A percentile compares a stretch with the other conserved stretches of the same genome.
Evolutionary conservation across 257 asterid genomes (phyloP).

Genomic region (Eustoma russellianum): DNA sequence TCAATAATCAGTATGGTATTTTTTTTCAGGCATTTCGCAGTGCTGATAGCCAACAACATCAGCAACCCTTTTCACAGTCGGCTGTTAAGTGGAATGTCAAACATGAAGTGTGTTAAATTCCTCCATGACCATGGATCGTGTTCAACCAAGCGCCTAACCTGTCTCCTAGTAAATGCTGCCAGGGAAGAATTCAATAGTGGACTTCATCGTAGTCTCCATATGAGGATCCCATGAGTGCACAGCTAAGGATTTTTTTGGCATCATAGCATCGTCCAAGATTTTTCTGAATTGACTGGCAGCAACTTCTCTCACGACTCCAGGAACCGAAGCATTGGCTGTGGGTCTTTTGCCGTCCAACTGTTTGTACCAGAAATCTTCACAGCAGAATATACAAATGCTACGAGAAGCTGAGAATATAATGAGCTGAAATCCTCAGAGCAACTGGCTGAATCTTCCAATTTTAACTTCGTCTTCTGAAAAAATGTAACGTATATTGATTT

Average conservation of each 20-base stretch:
- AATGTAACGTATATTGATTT: too few relatives aligned
- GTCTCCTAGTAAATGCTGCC: slow-evolving; percentile 49
- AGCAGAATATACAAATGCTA: slow-evolving; percentile 62
- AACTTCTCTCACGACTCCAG: slow-evolving; percentile 57
- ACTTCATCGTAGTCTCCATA: slow-evolving; percentile 49
- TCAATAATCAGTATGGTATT: too few relatives aligned
- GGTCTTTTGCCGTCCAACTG: slow-evolving; percentile 59
- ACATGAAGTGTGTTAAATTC: slow-evolving; percentile 49
- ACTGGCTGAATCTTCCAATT: slow-evolving; percentile 27
- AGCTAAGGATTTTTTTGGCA: slow-evolving; percentile 55
- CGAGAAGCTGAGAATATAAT: slow-evolving; percentile 46
- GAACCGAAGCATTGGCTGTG: slow-evolving; percentile 56
- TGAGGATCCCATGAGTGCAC: slow-evolving; percentile 68
- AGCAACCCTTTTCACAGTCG: too few relatives aligned
- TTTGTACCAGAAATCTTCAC: slow-evolving; percentile 60
- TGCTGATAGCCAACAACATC: too few relatives aligned
- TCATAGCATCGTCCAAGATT: slow-evolving; percentile 33
- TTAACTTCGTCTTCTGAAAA: slow-evolving; percentile 35
- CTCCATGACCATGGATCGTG: slow-evolving; percentile 41
- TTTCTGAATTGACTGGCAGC: slow-evolving; percentile 40
- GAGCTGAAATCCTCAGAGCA: slow-evolving; percentile 28
- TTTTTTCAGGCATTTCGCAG: too few relatives aligned
- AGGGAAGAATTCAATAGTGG: slow-evolving; percentile 64
- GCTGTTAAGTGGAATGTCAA: slow-evolving; percentile 37
- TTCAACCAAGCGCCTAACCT: slow-evolving; percentile 45